Percentiles rank a stretch among this genome's conserved stretches.
Evolutionary conservation across 352 stramenopile genomes (phyloP).

Genomic region (Elongisporangium prolatum): DNA sequence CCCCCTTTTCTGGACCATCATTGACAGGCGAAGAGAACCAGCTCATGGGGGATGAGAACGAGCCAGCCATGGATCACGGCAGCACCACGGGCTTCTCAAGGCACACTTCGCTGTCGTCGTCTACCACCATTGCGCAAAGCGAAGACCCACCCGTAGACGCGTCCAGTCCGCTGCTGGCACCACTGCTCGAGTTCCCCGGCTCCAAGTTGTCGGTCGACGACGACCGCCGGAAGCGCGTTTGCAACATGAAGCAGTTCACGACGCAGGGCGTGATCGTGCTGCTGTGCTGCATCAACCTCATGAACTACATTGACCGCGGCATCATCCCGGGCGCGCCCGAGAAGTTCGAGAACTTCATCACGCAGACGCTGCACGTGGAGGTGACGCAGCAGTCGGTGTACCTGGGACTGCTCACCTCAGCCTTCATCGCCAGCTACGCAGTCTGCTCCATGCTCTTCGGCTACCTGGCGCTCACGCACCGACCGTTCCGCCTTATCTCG

Average conservation of each 20-base stretch:
- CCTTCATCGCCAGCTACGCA: slow-evolving; percentile 93
- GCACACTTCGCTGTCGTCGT: neutral
- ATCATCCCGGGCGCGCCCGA: slow-evolving; percentile 93
- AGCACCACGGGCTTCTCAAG: neutral
- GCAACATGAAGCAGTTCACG: slow-evolving; percentile 20
- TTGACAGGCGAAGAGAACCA: neutral
- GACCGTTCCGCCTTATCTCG: slow-evolving; percentile 89
- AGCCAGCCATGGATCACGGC: neutral
- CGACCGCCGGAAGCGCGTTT: neutral
- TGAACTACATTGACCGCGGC: slow-evolving; percentile 94
- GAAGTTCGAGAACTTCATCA: slow-evolving; percentile 92
- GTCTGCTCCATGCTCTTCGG: slow-evolving; percentile 89
- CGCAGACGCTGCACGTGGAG: slow-evolving; percentile 55
- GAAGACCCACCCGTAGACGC: neutral
- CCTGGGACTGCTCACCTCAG: slow-evolving; percentile 87
- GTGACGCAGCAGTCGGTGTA: slow-evolving; percentile 67
- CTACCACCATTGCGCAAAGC: neutral
- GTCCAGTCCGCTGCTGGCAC: neutral
- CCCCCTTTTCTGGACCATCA: neutral
- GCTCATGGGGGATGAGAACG: neutral
- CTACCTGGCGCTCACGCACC: slow-evolving; percentile 84
- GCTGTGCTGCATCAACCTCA: slow-evolving; percentile 88
- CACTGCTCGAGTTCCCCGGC: neutral
- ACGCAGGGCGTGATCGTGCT: slow-evolving; percentile 74
- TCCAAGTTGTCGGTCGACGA: neutral